Evolutionary conservation across 1,284 basidiomycete genomes (phyloP), one percentile per base, ranked within the genome.

Genomic region (Tilletia caries): DNA sequence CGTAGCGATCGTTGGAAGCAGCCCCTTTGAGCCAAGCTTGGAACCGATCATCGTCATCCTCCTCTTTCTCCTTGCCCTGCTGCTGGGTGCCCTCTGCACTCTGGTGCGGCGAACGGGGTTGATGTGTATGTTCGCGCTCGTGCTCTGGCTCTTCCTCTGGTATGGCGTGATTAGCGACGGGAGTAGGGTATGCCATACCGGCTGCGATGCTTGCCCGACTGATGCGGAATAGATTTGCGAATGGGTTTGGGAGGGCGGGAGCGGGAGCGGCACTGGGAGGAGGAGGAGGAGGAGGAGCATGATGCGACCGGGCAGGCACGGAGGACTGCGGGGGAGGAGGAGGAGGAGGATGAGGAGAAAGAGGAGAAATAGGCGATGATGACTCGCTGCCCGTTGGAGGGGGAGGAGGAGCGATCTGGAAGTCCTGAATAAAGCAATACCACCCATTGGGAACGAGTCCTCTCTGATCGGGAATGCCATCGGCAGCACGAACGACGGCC

Each of bases 361-460:
- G n/a, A n/a, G n/a, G n/a, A n/a, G n/a, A n/a, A n/a, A n/a, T n/a
- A n/a, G n/a, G n/a, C n/a, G n/a, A n/a, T n/a, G n/a, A n/a, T n/a
- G n/a, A n/a, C n/a, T n/a, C n/a, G n/a, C n/a, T n/a, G n/a, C n/a
- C n/a, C n/a, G n/a, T n/a, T n/a, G n/a, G n/a, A n/a, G n/a, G n/a
- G n/a, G n/a, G n/a, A n/a, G n/a, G n/a, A n/a, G n/a, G n/a, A n/a
- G n/a, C n/a, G n/a, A n/a, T n/a, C n/a, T n/a, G n/a, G n/a, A n/a
- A n/a, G n/a, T n/a, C n/a, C n/a, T n/a, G n/a, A n/a, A n/a, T n/a
- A n/a, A n/a, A n/a, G n/a, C n/a, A n/a, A n/a, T n/a, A 79, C 74
- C 75, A 79, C 0, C 78, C 78, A 48, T 70, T 68, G 1, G 78
- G 78, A 43, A 79, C 73, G 15, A 79, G 71, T 10, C 78, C 78